phyloP scores from a whole-genome alignment of 106 monocot species.

The Agapanthus africanus region DNA sequence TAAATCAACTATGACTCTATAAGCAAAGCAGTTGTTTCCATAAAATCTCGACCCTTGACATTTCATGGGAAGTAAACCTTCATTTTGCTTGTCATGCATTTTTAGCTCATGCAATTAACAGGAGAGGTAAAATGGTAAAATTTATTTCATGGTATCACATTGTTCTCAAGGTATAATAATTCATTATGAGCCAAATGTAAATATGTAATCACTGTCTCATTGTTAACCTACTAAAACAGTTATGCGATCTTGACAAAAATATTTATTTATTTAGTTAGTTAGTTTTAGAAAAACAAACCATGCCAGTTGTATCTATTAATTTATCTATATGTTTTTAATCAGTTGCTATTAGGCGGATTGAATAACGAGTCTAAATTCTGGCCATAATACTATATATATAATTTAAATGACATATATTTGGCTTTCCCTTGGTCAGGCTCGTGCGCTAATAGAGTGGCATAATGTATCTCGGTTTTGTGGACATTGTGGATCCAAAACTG shows the following conservation, averaged over 20 bases:
- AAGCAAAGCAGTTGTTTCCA: background rate
- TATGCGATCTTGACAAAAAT: background rate
- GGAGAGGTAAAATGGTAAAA: background rate
- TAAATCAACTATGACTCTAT: no score
- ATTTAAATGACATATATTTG: no score
- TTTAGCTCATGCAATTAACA: background rate
- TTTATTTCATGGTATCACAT: background rate
- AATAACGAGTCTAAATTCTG: no score
- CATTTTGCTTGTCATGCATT: background rate
- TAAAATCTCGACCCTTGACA: background rate
- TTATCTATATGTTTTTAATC: background rate
- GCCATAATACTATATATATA: no score
- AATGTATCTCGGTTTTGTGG: constrained; percentile 67
- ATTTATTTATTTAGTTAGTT: background rate
- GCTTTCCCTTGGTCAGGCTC: constrained; percentile 50
- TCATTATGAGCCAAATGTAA: background rate
- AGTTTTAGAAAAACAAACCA: background rate
- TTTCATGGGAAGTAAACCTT: background rate
- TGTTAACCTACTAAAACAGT: background rate
- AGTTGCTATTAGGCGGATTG: no score
- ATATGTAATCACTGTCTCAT: background rate
- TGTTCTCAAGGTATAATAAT: background rate
- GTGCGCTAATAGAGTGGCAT: constrained; percentile 84
- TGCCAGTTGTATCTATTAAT: background rate
- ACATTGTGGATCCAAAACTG: constrained; percentile 49